phyloP scores from a whole-genome alignment of 768 basidiomycete species.

The Trametes sanguinea region DNA sequence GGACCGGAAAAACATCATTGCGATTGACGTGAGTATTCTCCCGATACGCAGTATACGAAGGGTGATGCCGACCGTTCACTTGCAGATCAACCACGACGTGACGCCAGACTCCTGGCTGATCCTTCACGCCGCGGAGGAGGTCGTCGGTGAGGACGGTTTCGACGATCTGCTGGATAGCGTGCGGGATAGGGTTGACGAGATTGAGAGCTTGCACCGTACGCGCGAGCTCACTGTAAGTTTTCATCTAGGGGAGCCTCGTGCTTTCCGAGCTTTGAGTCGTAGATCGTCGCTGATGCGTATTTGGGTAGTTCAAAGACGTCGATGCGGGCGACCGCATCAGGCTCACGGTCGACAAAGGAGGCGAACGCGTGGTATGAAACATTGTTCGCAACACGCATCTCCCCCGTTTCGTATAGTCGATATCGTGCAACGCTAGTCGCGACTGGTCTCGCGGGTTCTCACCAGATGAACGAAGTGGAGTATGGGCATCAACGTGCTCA shows the following conservation, averaged over 20 bases:
- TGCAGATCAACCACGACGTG: conserved; percentile 70
- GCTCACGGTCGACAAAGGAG: conserved; percentile 61
- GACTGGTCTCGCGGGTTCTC: neutral
- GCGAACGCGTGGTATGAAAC: conserved; percentile 37
- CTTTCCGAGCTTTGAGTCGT: neutral
- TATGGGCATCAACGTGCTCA: conserved; percentile 7
- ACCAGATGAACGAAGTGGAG: neutral
- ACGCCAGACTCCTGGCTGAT: conserved; percentile 80
- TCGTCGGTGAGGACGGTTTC: conserved; percentile 75
- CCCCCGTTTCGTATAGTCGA: neutral
- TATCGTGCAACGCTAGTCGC: neutral
- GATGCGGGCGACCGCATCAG: conserved; percentile 42
- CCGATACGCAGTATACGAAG: neutral
- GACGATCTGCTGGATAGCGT: conserved; percentile 76
- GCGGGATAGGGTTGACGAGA: conserved; percentile 78
- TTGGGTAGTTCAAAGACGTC: conserved; percentile 44
- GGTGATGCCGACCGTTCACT: conserved; percentile 4
- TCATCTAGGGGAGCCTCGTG: conserved; percentile 1
- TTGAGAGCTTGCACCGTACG: conserved; percentile 82
- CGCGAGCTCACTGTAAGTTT: conserved; percentile 67
- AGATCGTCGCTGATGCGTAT: neutral
- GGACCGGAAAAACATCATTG: conserved; percentile 70
- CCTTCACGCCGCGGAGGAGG: conserved; percentile 68
- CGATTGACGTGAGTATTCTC: conserved; percentile 67
- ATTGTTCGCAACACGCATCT: conserved; percentile 6